Conservation (phyloP, 2,329 filamentous ascomycete species). For the Hypocrella siamensis region DNA sequence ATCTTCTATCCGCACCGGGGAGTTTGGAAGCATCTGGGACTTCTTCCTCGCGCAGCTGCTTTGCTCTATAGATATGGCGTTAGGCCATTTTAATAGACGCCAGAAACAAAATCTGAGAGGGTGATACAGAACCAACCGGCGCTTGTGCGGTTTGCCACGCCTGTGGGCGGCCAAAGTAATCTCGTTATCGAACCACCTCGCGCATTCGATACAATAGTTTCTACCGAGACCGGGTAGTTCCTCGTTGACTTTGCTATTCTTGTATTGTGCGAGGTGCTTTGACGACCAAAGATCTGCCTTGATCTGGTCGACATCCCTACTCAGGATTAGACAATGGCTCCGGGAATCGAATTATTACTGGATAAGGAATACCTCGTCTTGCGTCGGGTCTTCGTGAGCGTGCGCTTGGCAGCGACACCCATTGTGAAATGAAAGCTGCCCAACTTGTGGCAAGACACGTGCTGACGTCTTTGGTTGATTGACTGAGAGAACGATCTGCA, state of each 20-base stretch:
- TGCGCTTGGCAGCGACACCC: constrained; percentile 51
- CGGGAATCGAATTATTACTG: not conserved
- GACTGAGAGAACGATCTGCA: no score
- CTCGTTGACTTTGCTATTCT: constrained; percentile 63
- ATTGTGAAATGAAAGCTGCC: constrained; percentile 33
- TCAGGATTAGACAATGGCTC: not conserved
- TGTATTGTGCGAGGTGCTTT: constrained; percentile 67
- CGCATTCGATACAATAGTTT: constrained; percentile 82
- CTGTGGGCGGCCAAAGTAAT: constrained; percentile 58
- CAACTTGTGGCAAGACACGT: no score
- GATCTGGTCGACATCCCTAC: constrained; percentile 87
- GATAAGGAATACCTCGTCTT: constrained; percentile 41
- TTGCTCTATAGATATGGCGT: constrained; percentile 39
- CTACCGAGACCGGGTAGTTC: constrained; percentile 77
- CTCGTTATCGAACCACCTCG: constrained; percentile 91
- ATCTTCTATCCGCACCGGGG: constrained; percentile 64
- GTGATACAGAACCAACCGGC: constrained; percentile 33
- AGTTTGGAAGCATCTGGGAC: constrained; percentile 78
- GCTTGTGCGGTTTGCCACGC: constrained; percentile 86
- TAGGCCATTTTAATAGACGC: not conserved
- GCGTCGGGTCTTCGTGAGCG: constrained; percentile 60
- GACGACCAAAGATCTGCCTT: constrained; percentile 65
- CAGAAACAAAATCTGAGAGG: not conserved
- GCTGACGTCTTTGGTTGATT: no score
- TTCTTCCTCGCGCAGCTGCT: constrained; percentile 67